A percentile compares a stretch with the other conserved stretches of the same genome.
Conservation (phyloP, 2,329 filamentous ascomycete genomes). For the Pseudogymnoascus sp. region DNA sequence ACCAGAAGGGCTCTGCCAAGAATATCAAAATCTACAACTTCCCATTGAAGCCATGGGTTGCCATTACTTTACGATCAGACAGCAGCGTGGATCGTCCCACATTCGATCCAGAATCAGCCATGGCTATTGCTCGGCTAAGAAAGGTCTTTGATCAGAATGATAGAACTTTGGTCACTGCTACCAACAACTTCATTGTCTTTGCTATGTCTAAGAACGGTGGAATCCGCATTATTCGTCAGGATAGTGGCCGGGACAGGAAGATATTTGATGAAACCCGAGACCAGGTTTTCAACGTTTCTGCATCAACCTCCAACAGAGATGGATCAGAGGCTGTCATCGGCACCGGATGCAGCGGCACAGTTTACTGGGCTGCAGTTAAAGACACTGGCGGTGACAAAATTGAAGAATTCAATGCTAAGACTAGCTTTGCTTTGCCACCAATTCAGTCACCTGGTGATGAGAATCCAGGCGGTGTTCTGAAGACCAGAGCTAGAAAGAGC, state of each 20-base stretch:
- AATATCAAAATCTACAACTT: slow-evolving; percentile 85
- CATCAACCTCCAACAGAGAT: slow-evolving; percentile 60
- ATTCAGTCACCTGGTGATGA: slow-evolving; percentile 82
- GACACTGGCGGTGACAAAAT: slow-evolving; percentile 72
- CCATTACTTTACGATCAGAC: slow-evolving; percentile 64
- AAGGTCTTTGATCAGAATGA: slow-evolving; percentile 98
- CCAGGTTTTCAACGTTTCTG: slow-evolving; percentile 86
- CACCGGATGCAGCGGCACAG: slow-evolving; percentile 86
- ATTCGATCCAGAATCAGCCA: slow-evolving; percentile 63
- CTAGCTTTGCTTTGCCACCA: slow-evolving; percentile 83
- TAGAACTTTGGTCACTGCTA: slow-evolving; percentile 82
- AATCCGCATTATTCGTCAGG: slow-evolving; percentile 86
- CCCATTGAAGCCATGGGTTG: slow-evolving; percentile 87
- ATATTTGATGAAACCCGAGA: slow-evolving; percentile 88
- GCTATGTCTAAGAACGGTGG: slow-evolving; percentile 90
- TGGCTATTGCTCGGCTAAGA: slow-evolving; percentile 90
- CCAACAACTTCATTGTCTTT: slow-evolving; percentile 86
- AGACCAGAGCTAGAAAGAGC: slow-evolving; percentile 88
- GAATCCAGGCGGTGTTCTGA: slow-evolving; percentile 82
- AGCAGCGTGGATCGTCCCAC: slow-evolving; percentile 48
- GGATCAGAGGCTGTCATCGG: slow-evolving; percentile 76
- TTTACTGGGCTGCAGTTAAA: slow-evolving; percentile 88
- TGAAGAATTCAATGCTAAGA: slow-evolving; percentile 66
- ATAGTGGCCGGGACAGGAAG: slow-evolving; percentile 84
- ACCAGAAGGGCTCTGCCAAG: slow-evolving; percentile 57